These are phyloP conservation scores for Didymella segeticola DNA, from an alignment of 2,329 filamentous ascomycete species.

Conservation along the genomic window DNA sequence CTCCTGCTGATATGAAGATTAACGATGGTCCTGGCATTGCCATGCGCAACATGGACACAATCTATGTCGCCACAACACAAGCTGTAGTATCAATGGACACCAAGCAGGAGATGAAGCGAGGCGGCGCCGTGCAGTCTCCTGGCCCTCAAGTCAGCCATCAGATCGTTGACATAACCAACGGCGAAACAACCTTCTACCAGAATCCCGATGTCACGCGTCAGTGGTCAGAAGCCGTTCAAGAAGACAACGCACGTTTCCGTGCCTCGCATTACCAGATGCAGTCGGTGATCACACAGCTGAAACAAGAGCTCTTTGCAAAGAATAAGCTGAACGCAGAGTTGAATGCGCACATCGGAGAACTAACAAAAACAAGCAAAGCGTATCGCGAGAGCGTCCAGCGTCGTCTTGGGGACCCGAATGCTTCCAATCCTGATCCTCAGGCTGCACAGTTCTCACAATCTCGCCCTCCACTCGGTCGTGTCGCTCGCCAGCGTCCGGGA, in stretches of 20 bases:
- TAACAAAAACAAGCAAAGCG: background rate
- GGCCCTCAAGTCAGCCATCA: background rate
- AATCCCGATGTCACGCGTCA: background rate
- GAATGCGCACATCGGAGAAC: background rate
- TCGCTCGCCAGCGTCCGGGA: background rate
- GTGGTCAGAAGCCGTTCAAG: background rate
- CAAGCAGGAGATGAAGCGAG: background rate
- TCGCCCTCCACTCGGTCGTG: background rate
- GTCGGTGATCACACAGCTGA: background rate
- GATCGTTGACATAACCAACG: background rate
- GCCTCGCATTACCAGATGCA: background rate
- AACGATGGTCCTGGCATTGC: slow-evolving; percentile 2
- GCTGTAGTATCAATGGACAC: background rate
- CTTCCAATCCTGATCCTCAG: background rate
- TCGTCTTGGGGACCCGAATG: background rate
- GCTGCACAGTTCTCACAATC: background rate
- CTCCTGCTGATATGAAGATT: slow-evolving; percentile 14
- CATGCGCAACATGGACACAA: slow-evolving; percentile 18
- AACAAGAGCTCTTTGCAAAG: background rate
- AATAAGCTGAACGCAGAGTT: background rate
- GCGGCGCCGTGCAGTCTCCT: background rate
- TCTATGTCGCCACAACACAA: slow-evolving; percentile 18
- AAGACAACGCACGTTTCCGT: background rate
- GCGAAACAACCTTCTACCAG: slow-evolving; percentile 1
- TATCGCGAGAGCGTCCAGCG: background rate